phyloP scores from a whole-genome alignment of 257 asterid genomes.

The Anisodus tanguticus region DNA sequence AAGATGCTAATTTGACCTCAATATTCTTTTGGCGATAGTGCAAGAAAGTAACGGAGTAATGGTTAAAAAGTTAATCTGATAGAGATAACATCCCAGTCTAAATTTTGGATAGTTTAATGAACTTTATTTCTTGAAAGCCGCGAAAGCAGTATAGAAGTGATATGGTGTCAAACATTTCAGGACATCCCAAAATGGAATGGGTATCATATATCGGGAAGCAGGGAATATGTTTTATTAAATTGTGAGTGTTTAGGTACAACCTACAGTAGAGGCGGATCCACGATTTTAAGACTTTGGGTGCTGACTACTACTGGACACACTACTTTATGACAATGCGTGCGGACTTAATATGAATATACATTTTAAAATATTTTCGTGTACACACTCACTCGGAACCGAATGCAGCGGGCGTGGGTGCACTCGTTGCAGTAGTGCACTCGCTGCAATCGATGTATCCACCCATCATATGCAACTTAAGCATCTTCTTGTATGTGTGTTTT shows the following conservation, averaged over 20 bases:
- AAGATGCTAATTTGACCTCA: background rate
- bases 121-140: background rate
- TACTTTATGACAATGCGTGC: background rate
- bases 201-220: background rate
- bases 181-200: background rate
- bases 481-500: background rate
- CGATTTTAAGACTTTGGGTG: background rate
- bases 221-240: background rate
- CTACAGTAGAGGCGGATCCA: background rate
- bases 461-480: conserved; percentile 13
- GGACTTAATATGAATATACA: background rate
- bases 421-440: background rate
- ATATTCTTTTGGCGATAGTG: background rate
- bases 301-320: background rate
- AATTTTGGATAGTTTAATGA: background rate
- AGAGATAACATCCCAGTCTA: background rate
- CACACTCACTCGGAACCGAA: background rate
- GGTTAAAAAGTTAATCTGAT: background rate
- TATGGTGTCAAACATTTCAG: background rate
- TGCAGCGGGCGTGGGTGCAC: background rate
- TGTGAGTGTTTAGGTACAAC: background rate
- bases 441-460: background rate
- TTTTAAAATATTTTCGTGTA: background rate
- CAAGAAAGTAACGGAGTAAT: background rate
- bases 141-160: background rate